These are phyloP conservation scores for Thermothelomyces thermophilus DNA, from an alignment of 2,329 filamentous ascomycete species.

Conservation along the genomic window DNA sequence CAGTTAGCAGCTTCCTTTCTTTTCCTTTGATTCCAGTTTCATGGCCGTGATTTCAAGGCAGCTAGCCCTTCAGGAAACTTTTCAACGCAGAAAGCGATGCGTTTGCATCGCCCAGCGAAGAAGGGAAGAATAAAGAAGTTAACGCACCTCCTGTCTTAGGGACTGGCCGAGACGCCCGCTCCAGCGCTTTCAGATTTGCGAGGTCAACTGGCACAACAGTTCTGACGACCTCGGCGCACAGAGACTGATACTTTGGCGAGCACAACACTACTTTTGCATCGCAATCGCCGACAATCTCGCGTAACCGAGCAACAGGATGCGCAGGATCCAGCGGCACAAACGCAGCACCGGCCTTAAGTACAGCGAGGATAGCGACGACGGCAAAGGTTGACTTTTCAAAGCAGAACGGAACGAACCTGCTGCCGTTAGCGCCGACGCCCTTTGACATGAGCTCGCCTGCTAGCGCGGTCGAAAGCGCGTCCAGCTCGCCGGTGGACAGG, in stretches of 20 bases:
- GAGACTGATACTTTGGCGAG: slow-evolving; percentile 12
- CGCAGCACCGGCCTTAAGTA: slow-evolving; percentile 27
- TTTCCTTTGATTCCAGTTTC: too few relatives aligned
- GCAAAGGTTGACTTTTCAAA: slow-evolving; percentile 26
- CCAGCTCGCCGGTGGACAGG: slow-evolving; percentile 21
- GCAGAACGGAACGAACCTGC: slow-evolving; percentile 24
- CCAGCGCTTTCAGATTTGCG: slow-evolving; percentile 7
- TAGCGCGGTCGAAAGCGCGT: slow-evolving; percentile 16
- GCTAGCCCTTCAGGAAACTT: too few relatives aligned
- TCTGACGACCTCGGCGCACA: slow-evolving; percentile 8
- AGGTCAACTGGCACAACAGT: slow-evolving; percentile 9
- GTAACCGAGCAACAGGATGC: slow-evolving; percentile 20
- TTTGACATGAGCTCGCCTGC: slow-evolving; percentile 16
- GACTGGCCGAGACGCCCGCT: not conserved
- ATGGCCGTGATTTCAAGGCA: too few relatives aligned
- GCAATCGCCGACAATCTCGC: slow-evolving; percentile 19
- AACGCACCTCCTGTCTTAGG: slow-evolving; percentile 14
- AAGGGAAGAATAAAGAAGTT: not conserved
- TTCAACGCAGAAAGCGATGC: too few relatives aligned
- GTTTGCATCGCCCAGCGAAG: too few relatives aligned
- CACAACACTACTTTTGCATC: slow-evolving; percentile 12
- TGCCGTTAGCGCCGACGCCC: slow-evolving; percentile 18
- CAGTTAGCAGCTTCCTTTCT: not conserved
- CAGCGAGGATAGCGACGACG: slow-evolving; percentile 25
- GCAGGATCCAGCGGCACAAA: slow-evolving; percentile 27